Evolutionary conservation across 2,329 filamentous ascomycete species (phyloP), one percentile per base, ranked within the genome.

Genomic region (Capronia epimyces): DNA sequence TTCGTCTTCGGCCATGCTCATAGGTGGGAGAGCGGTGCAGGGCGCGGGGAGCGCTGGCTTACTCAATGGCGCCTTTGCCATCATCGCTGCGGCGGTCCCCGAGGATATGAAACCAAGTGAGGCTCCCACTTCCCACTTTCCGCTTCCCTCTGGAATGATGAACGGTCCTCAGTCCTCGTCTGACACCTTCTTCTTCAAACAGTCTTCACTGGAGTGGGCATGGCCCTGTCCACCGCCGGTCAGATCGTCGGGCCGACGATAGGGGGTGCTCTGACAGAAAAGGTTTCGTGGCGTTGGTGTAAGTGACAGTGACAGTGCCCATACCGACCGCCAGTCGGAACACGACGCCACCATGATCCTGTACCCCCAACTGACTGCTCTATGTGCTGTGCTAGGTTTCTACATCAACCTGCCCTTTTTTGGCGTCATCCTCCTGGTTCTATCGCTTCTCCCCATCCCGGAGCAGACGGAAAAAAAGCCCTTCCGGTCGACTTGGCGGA

Each of bases 381-480:
- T 13, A 55, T 49, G 65, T 15, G 47, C 29, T 32, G 5, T 6
- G n/a, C 9, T 13, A 55, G 53, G 65, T 15, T 77, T 60, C 65
- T 78, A 69, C 46, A 65, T 68, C 53, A 74, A 73, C 40, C 60
- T 74, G n/a, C 71, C 67, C 8, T 63, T 68, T 49, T 69, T 70
- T 8, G 69, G 62, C 3, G 40, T 67, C 10, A 62, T 65, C 0
- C 67, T 76, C 56, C 45, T 66, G 46, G 68, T 76, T 1, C 42
- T 59, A 3, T 20, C 48, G 10, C 43, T 31, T 13, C 34, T 57
- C 48, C 15, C 32, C 3, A 47, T 57, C 36, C 50, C 47, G 1
- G 52, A 57, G 36, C 50, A 53, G 32, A 46, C 25, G n/a, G 45
- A 51, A 22, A 57, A 54, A 25, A 22, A 48, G 10, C 48, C 47